These are phyloP conservation scores for Plantago ovata DNA, from an alignment of 257 asterid genomes.

Conservation along the genomic window DNA sequence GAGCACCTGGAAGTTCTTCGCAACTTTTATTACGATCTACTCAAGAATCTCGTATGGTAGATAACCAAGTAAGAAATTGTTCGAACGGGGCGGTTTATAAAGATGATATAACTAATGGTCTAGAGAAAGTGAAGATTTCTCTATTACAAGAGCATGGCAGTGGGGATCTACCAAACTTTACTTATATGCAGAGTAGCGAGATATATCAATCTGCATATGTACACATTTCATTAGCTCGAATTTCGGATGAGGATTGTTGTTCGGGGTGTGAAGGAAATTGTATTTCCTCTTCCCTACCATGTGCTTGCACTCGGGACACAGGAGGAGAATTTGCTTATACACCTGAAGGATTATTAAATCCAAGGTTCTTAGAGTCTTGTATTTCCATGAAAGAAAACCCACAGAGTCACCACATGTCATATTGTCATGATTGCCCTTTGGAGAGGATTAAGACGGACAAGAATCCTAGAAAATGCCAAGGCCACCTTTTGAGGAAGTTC, in stretches of 20 bases:
- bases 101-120: slow-evolving; percentile 51
- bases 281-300: slow-evolving; percentile 53
- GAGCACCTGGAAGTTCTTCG: slow-evolving; percentile 8
- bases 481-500: slow-evolving; percentile 58
- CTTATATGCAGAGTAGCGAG: slow-evolving; percentile 37
- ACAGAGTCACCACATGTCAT: slow-evolving; percentile 29
- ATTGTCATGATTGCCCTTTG: slow-evolving; percentile 69
- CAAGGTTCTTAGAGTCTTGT: slow-evolving; percentile 41
- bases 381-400: slow-evolving; percentile 42
- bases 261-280: slow-evolving; percentile 53
- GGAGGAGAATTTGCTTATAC: slow-evolving; percentile 84
- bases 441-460: slow-evolving; percentile 55
- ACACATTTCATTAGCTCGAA: slow-evolving; percentile 58
- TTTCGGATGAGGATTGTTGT: slow-evolving; percentile 75
- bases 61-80: slow-evolving; percentile 2
- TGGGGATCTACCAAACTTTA: slow-evolving; percentile 40
- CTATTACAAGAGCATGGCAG: slow-evolving; percentile 45
- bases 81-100: slow-evolving; percentile 20
- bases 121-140: slow-evolving; percentile 51
- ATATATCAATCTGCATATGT: slow-evolving; percentile 54
- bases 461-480: slow-evolving; percentile 44
- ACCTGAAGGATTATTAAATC: slow-evolving; percentile 48
- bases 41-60: not conserved
- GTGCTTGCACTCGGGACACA: slow-evolving; percentile 74
- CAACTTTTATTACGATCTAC: not conserved